A percentile compares a stretch with the other conserved stretches of the same genome.
phyloP scores from a whole-genome alignment of 1,139 yeast species.

The Arxiozyma telluris region DNA sequence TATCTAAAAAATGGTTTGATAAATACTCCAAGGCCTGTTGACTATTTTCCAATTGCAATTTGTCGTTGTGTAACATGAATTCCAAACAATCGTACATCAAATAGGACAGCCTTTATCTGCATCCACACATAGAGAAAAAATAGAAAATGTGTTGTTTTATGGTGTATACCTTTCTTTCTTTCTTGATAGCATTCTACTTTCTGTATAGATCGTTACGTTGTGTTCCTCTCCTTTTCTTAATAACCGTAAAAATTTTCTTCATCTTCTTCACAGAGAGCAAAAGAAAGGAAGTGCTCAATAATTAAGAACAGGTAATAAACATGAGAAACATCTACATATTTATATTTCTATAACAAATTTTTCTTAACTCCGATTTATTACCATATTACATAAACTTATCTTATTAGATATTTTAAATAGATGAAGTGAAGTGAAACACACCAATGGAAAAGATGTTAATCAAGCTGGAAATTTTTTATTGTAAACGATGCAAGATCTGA shows the following conservation, averaged over 20 bases:
- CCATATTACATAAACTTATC: no score
- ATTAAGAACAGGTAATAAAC: no score
- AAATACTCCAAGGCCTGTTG: neutral
- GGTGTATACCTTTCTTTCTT: no score
- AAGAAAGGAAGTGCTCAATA: slow-evolving; percentile 5
- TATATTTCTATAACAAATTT: no score
- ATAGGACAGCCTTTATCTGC: neutral
- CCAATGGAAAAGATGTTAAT: neutral
- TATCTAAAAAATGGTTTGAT: neutral
- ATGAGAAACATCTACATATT: no score
- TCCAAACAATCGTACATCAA: neutral
- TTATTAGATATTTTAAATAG: no score
- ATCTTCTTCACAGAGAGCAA: slow-evolving; percentile 18
- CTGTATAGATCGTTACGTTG: no score
- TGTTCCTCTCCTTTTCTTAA: neutral
- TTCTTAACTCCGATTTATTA: no score
- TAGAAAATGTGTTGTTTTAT: no score
- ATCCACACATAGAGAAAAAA: neutral
- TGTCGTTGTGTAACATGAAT: neutral
- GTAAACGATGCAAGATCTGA: slow-evolving; percentile 4
- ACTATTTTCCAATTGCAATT: neutral
- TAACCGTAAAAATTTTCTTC: no score
- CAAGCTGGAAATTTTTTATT: slow-evolving; percentile 9
- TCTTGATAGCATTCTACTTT: no score
- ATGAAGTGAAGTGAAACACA: neutral